A percentile compares a stretch with the other conserved stretches of the same genome.
These are phyloP conservation scores for Trichoderma parareesei DNA, from an alignment of 495 filamentous ascomycete species.

Conservation along the genomic window DNA sequence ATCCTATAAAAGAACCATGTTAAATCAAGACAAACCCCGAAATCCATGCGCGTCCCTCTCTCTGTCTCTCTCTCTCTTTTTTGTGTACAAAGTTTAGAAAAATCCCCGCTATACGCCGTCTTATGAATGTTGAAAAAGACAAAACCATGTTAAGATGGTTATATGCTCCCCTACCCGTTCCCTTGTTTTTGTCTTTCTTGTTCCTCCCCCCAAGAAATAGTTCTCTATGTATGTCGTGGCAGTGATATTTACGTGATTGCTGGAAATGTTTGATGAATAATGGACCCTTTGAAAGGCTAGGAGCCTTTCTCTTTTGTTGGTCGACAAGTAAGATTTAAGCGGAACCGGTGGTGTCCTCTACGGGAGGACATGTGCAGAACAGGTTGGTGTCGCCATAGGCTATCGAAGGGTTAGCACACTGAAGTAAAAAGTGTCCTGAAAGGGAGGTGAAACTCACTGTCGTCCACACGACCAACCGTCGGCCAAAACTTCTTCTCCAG, in stretches of 20 bases:
- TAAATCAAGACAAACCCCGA: not conserved
- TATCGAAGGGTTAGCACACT: constrained; percentile 24
- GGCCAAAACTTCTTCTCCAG: constrained; percentile 99
- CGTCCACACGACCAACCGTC: constrained; percentile 78
- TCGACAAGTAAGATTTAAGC: not conserved
- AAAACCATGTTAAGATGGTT: constrained; percentile 5
- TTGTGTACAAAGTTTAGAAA: too few species aligned
- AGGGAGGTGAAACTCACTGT: constrained; percentile 53
- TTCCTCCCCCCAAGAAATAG: not conserved
- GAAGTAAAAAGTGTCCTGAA: not conserved
- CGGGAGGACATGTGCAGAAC: constrained; percentile 90
- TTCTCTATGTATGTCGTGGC: not conserved
- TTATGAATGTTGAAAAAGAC: not conserved
- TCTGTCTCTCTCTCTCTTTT: not conserved
- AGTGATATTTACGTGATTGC: not conserved
- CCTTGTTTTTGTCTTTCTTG: not conserved
- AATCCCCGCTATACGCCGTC: not conserved
- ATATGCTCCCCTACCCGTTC: not conserved
- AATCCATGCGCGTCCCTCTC: too few species aligned
- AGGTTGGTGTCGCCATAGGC: constrained; percentile 89
- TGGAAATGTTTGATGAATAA: not conserved
- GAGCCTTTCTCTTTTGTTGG: too few species aligned
- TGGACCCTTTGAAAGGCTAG: too few species aligned
- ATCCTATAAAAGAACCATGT: not conserved
- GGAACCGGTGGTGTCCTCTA: constrained; percentile 48